Conservation (phyloP, 2,329 filamentous ascomycete genomes). For the Tolypocladium sp. region DNA sequence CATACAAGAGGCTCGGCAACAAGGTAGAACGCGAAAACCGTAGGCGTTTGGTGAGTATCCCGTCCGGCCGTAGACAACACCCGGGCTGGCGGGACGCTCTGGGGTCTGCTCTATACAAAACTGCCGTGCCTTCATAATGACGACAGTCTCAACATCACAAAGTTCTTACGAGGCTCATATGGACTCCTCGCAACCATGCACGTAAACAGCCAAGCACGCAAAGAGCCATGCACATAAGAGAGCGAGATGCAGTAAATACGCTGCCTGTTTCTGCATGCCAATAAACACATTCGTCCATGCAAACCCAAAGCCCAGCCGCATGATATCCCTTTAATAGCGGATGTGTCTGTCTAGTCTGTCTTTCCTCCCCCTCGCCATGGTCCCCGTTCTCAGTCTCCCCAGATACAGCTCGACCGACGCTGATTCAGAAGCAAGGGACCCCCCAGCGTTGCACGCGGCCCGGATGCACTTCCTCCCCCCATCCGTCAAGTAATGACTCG, state of each 20-base stretch:
- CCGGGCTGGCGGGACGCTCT: background rate
- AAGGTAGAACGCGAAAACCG: background rate
- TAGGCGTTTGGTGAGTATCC: background rate
- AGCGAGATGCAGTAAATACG: conserved; percentile 7
- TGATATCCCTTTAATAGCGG: conserved; percentile 27
- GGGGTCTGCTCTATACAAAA: background rate
- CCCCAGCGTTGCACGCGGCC: background rate
- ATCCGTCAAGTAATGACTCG: conserved; percentile 2
- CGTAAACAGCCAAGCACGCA: background rate
- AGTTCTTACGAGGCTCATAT: background rate
- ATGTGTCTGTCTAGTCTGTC: conserved; percentile 26
- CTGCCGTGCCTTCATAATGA: background rate
- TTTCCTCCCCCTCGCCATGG: conserved; percentile 15
- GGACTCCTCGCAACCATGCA: background rate
- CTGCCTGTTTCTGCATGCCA: conserved; percentile 13
- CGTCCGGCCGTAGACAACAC: background rate
- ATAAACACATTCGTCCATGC: conserved; percentile 22
- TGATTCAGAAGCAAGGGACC: conserved; percentile 1
- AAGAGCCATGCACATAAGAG: background rate
- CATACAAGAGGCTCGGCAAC: background rate
- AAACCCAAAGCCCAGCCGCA: conserved; percentile 28
- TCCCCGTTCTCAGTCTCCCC: conserved; percentile 15
- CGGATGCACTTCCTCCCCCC: background rate
- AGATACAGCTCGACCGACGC: conserved; percentile 12
- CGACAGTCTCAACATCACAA: too few relatives aligned